Evolutionary conservation across 768 basidiomycete genomes (phyloP).

Genomic region (Pulveroboletus sp.): DNA sequence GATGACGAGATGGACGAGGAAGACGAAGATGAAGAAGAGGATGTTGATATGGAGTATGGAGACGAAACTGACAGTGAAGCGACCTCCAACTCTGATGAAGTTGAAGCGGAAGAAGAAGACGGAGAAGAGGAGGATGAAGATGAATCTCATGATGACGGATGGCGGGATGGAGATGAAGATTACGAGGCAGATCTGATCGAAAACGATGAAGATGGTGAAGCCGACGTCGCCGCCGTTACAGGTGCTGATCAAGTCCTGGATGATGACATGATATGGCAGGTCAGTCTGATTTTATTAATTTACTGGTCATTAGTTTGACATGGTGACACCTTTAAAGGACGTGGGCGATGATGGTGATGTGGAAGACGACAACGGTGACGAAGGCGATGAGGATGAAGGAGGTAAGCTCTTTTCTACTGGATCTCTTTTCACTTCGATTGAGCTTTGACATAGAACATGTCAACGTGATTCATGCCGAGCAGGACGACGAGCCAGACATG

Average conservation of each 20-base stretch:
- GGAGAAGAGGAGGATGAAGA: conserved; percentile 60
- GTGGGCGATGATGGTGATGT: conserved; percentile 53
- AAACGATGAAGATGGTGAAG: conserved; percentile 54
- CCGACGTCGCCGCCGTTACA: conserved; percentile 46
- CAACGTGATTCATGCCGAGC: conserved; percentile 58
- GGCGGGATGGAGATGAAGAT: conserved; percentile 53
- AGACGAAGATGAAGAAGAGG: conserved; percentile 76
- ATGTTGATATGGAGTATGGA: conserved; percentile 84
- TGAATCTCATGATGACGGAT: conserved; percentile 42
- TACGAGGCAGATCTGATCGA: conserved; percentile 59
- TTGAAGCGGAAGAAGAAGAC: conserved; percentile 59
- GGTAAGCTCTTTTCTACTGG: conserved; percentile 10
- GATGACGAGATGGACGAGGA: conserved; percentile 82
- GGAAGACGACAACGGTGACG: conserved; percentile 59
- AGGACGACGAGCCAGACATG: conserved; percentile 58
- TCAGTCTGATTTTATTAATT: conserved; percentile 24
- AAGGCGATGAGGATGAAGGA: conserved; percentile 40
- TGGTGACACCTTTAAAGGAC: conserved; percentile 36
- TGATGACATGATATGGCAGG: conserved; percentile 58
- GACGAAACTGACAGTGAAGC: conserved; percentile 82
- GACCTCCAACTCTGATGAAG: conserved; percentile 72
- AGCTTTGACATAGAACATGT: conserved; percentile 39
- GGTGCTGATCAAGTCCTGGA: conserved; percentile 48
- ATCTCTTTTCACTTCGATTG: conserved; percentile 3
- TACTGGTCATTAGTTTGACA: conserved; percentile 11